Evolutionary conservation across 495 filamentous ascomycete species (phyloP).

Genomic region (Penicillium fimorum): DNA sequence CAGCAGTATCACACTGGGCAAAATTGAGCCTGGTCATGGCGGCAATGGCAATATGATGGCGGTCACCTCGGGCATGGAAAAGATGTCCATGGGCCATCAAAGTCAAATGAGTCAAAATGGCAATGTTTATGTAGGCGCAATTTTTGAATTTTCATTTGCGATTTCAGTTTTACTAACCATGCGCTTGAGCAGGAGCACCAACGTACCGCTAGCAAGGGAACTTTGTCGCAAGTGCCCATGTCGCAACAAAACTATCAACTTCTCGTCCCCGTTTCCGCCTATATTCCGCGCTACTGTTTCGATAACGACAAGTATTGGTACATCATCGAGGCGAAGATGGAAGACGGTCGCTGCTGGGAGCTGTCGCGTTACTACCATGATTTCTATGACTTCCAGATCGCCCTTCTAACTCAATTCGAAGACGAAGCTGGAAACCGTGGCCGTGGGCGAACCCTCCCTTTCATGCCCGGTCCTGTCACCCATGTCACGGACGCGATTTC

Average conservation of each 20-base stretch:
- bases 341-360: slow-evolving; percentile 90
- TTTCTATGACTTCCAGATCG: slow-evolving; percentile 98
- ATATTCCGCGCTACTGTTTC: slow-evolving; percentile 91
- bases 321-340: slow-evolving; percentile 86
- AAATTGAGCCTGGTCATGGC: slow-evolving; percentile 62
- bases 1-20: slow-evolving; percentile 92
- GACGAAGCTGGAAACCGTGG: slow-evolving; percentile 82
- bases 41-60: slow-evolving; percentile 39
- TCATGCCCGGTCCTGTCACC: slow-evolving; percentile 97
- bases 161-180: not conserved
- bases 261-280: slow-evolving; percentile 67
- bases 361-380: slow-evolving; percentile 93
- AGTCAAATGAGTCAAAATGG: slow-evolving; percentile 41
- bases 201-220: slow-evolving; percentile 46
- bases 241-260: slow-evolving; percentile 36
- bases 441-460: slow-evolving; percentile 81
- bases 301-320: slow-evolving; percentile 99
- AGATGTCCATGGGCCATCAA: slow-evolving; percentile 64
- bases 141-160: not conserved
- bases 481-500: slow-evolving; percentile 97
- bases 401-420: slow-evolving; percentile 88
- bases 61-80: slow-evolving; percentile 69
- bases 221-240: slow-evolving; percentile 28
- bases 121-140: slow-evolving; percentile 47
- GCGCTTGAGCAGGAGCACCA: slow-evolving; percentile 41